These are phyloP conservation scores for Paramecium sonneborni DNA, from an alignment of 73 alveolate species.

Conservation along the genomic window DNA sequence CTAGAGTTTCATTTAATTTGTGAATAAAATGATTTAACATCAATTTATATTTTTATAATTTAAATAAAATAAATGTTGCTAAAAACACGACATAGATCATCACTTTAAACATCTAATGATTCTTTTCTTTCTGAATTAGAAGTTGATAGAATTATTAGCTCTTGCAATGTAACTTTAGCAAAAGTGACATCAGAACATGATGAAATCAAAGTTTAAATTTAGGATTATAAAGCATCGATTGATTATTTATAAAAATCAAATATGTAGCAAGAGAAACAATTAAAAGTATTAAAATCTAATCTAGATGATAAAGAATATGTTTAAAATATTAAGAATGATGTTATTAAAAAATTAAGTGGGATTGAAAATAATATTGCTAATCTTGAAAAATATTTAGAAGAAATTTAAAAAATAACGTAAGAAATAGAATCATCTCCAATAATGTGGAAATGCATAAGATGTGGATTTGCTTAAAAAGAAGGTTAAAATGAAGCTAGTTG, in stretches of 20 bases:
- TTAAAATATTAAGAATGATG: not conserved
- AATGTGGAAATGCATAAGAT: constrained; percentile 44
- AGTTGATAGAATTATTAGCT: constrained; percentile 42
- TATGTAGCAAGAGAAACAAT: not conserved
- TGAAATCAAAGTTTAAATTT: not conserved
- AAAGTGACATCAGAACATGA: constrained; percentile 47
- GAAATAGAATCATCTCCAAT: constrained; percentile 7
- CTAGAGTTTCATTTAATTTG: too few species aligned
- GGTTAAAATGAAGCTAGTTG: constrained; percentile 75
- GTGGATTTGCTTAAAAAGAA: constrained; percentile 37
- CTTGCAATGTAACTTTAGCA: constrained; percentile 16
- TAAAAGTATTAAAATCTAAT: not conserved
- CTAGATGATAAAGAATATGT: constrained; percentile 28
- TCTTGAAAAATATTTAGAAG: not conserved
- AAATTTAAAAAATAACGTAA: not conserved
- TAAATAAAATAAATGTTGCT: not conserved
- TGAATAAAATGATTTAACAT: not conserved
- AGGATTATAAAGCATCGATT: not conserved
- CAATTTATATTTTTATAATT: not conserved
- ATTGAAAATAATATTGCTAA: not conserved
- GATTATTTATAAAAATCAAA: not conserved
- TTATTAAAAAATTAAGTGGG: not conserved
- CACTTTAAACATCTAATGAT: not conserved
- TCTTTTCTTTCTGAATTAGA: constrained; percentile 42
- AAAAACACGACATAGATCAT: constrained; percentile 29